Evolutionary conservation across 139 green algal genomes (phyloP).

Genomic region (Haematococcus lacustris): DNA sequence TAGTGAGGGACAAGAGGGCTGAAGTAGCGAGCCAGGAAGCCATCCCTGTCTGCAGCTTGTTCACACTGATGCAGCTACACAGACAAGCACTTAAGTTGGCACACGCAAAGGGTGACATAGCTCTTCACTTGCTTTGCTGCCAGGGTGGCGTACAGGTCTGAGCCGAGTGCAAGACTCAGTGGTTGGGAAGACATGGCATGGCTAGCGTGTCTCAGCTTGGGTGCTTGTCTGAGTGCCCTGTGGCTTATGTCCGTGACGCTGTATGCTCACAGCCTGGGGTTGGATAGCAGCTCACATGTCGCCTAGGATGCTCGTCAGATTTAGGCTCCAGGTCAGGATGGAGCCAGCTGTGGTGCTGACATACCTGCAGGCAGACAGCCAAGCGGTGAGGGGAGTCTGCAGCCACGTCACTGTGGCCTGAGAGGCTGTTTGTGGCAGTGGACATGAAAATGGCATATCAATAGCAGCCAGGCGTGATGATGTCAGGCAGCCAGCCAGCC

Average conservation of each 20-base stretch:
- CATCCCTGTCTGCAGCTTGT: too few species aligned
- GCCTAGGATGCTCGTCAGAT: not conserved
- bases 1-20: too few species aligned
- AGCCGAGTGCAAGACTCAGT: not conserved
- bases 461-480: not conserved
- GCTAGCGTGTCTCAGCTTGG: too few species aligned
- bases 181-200: not conserved
- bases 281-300: too few species aligned
- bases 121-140: not conserved
- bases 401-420: not conserved
- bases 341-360: slow-evolving; percentile 7
- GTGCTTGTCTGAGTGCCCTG: not conserved
- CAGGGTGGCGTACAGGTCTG: not conserved
- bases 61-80: too few species aligned
- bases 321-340: not conserved
- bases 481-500: not conserved
- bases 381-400: not conserved
- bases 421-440: not conserved
- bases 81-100: too few species aligned
- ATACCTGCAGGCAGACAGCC: slow-evolving; percentile 1
- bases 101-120: too few species aligned
- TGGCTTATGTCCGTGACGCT: not conserved
- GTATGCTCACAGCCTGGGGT: not conserved
- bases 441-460: not conserved
- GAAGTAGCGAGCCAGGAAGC: too few species aligned